Base-by-base conservation (phyloP, 768 basidiomycete species). In the Auricularia sp. region DNA sequence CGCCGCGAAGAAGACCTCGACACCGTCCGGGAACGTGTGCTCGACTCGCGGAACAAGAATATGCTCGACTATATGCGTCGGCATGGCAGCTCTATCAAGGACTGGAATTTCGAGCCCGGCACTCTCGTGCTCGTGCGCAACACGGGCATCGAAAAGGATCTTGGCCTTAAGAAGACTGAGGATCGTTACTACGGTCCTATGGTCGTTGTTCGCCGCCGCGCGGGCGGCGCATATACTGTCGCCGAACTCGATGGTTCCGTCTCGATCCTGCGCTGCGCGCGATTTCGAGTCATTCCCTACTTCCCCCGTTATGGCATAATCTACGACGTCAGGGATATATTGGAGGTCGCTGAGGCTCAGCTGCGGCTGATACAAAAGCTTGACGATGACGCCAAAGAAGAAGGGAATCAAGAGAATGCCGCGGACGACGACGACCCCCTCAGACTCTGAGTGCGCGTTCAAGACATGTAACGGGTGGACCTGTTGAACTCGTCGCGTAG, bases 1-100 rank as follows among this genome's bases (percentile, higher is more conserved):
- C 68, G 64, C 29, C 62, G 64, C 2, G 18, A 53, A 21, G 67
- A 47, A 0, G 64, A 65, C 5, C 65, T 67, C 11, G 1, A 61
- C 1, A 34, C 34, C 2, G 71, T 73, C 6, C 59, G 34, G 10
- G 56, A 59, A 29, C 23, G 56, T 4, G 56, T 59, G 1, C 34
- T 12, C 33, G 1, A 29, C 0, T 21, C 56, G 29, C 3, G 56
- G 0, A 29, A 7, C 29, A 23, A 14, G 3, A 23, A 59, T 1
- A 11, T 59, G 4, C 23, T 10, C 7, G 33, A 62, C 18, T 62
- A 44, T 33, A 34, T 44, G 18, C 21, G 44, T 1, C 33, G 33
- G 0, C 44, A 44, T 33, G 44, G 29, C 2, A n/a, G 2, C 42
- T 42, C 21, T 10, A 16, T 62, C 12, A 0, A 16, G 0, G 62